Evolutionary conservation across 345 rosid genomes (phyloP).

Genomic region (Turritis glabra): DNA sequence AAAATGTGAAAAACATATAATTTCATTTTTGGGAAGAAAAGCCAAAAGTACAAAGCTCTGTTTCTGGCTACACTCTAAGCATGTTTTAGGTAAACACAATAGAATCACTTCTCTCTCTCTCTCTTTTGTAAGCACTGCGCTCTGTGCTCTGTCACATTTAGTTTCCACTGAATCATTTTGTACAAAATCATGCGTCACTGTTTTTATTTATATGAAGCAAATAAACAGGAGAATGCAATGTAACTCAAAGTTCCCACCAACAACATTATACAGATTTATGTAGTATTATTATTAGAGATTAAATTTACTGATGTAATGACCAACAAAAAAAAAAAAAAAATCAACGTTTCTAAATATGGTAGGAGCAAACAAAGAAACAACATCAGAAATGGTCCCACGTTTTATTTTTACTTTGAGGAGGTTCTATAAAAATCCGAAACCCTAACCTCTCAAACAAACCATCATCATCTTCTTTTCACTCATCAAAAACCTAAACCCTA

Average conservation of each 20-base stretch:
- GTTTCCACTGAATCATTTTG: constrained; percentile 20
- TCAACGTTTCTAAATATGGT: constrained; percentile 17
- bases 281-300: too few relatives aligned
- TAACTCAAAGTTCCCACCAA: neutral
- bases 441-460: constrained; percentile 46
- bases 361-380: neutral
- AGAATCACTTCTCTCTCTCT: constrained; percentile 8
- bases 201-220: neutral
- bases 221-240: neutral
- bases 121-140: constrained; percentile 27
- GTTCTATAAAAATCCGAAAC: constrained; percentile 28
- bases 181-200: constrained; percentile 9
- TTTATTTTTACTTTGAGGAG: neutral
- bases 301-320: neutral
- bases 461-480: constrained; percentile 30
- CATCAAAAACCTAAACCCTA: constrained; percentile 40
- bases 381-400: constrained; percentile 18
- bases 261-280: neutral
- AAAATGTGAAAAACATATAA: constrained; percentile 17
- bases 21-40: constrained; percentile 25
- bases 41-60: constrained; percentile 15
- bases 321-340: too few relatives aligned
- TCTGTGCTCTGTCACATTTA: constrained; percentile 8
- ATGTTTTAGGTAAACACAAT: constrained; percentile 29
- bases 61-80: constrained; percentile 22